Percentiles rank a stretch among this genome's conserved stretches.
Conservation (phyloP, 2,329 filamentous ascomycete genomes). For the Monilinia polystroma region DNA sequence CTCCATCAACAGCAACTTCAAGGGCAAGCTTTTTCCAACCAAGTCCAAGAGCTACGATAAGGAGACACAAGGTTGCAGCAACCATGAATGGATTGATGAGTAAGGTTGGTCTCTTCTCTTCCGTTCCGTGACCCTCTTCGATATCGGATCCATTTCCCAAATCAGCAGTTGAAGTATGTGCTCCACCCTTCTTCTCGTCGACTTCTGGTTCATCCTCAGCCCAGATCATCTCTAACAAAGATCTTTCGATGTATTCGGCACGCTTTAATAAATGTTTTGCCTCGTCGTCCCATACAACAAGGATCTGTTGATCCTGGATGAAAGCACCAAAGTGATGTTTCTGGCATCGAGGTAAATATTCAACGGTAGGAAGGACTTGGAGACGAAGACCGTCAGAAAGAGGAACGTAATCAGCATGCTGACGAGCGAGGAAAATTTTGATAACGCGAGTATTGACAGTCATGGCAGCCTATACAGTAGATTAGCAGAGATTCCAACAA, state of each 20-base stretch:
- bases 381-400: constrained; percentile 57
- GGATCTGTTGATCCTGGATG: constrained; percentile 55
- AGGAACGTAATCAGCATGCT: constrained; percentile 55
- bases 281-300: constrained; percentile 65
- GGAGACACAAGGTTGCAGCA: constrained; percentile 52
- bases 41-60: constrained; percentile 53
- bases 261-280: constrained; percentile 55
- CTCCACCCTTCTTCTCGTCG: constrained; percentile 33
- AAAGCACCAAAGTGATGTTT: constrained; percentile 68
- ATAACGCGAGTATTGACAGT: constrained; percentile 66
- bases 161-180: constrained; percentile 35
- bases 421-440: constrained; percentile 54
- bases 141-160: not conserved
- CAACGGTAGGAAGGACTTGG: constrained; percentile 60
- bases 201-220: constrained; percentile 43
- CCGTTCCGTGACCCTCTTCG: constrained; percentile 2
- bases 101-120: constrained; percentile 47
- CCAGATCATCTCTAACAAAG: constrained; percentile 61
- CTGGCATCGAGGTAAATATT: constrained; percentile 56
- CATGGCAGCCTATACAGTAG: constrained; percentile 56
- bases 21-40: constrained; percentile 57
- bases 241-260: constrained; percentile 51
- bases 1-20: constrained; percentile 53
- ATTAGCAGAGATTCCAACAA: not conserved
- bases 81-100: constrained; percentile 57